Evolutionary conservation across 805 yeast species (phyloP), one percentile per base, ranked within the genome.

Genomic region (Kuraishia capsulata): DNA sequence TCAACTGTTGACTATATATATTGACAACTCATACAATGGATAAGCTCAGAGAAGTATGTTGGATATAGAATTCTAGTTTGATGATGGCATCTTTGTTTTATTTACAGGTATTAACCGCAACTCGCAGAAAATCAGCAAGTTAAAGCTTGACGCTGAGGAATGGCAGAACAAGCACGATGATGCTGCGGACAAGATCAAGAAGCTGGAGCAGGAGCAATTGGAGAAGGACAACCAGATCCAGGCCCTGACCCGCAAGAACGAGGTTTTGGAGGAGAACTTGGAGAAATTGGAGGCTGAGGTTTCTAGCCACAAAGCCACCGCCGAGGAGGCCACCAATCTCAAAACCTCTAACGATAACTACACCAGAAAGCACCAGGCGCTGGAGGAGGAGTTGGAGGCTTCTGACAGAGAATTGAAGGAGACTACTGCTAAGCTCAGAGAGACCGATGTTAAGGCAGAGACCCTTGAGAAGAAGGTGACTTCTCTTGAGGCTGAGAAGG

Each of bases 111-210:
- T n/a, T n/a, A n/a, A n/a, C n/a, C n/a, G n/a, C n/a, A n/a, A n/a
- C n/a, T n/a, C 14, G 21, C 47, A 85, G 94, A 88, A 87, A 76
- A 71, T 88, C 69, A 81, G 70, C 73, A 79, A 79, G 65, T 78
- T 92, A 64, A 89, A 90, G 68, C 71, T 85, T 54, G 97, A 92
- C 61, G 90, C 96, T 50, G 98, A 92, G 70, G 71, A 81, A 53
- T 94, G 98, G 87, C 96, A 90, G 71, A 96, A 87, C 62, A 86
- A 88, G 71, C 81, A 92, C 44, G 98, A 92, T 57, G 96, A 85
- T 54, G 75, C 84, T 54, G 65, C 78, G 44, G 78, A 72, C 46
- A 80, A 79, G 61, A 78, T 84, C 67, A 92, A 89, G 73, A 81
- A 73, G 57, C 73, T 90, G 62, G 97, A 90, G 65, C 97, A 90